These are phyloP conservation scores for Nicotiana tomentosiformis DNA, from an alignment of 257 asterid genomes.

Conservation along the genomic window DNA sequence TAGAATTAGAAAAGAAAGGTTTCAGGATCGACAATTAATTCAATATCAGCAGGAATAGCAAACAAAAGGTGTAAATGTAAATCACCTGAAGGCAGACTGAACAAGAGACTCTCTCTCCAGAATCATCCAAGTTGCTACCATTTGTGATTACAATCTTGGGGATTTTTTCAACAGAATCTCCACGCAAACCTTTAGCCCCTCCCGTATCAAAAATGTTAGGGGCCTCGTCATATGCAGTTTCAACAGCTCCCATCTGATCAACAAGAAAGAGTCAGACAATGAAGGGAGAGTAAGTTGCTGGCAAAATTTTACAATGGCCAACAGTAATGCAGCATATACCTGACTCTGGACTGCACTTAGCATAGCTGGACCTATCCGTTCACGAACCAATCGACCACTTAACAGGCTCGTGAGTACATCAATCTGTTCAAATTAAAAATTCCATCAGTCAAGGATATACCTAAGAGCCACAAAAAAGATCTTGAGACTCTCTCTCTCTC, in stretches of 20 bases:
- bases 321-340: conserved; percentile 29
- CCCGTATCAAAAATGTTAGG: conserved; percentile 84
- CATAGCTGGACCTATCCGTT: conserved; percentile 96
- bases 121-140: conserved; percentile 51
- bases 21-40: background rate
- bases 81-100: conserved; percentile 97
- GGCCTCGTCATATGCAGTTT: conserved; percentile 64
- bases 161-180: conserved; percentile 78
- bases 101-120: conserved; percentile 80
- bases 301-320: background rate
- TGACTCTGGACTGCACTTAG: conserved; percentile 98
- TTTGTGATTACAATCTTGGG: conserved; percentile 61
- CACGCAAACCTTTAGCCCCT: conserved; percentile 79
- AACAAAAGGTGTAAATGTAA: background rate
- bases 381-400: conserved; percentile 94
- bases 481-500: background rate
- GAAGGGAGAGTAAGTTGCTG: background rate
- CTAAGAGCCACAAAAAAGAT: background rate
- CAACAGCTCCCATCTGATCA: conserved; percentile 88
- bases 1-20: background rate
- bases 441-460: background rate
- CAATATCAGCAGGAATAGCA: background rate
- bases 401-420: conserved; percentile 90
- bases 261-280: background rate
- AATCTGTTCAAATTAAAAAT: conserved; percentile 41